These are phyloP conservation scores for Sugiyamaella neomexicana DNA, from an alignment of 1,139 yeast species.

Conservation along the genomic window DNA sequence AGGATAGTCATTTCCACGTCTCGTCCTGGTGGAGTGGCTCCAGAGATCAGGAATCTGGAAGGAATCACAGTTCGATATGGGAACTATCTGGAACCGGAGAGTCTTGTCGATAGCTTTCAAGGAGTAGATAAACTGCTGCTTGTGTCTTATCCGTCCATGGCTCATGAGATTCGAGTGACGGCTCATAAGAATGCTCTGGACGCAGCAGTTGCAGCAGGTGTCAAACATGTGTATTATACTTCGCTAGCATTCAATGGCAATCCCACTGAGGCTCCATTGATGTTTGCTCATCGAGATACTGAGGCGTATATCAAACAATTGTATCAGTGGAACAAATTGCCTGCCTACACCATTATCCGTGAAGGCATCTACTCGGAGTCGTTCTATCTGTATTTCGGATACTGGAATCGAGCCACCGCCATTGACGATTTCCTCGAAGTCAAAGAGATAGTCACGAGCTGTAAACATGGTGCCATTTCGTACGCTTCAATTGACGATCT, in stretches of 20 bases:
- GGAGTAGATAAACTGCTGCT: conserved; percentile 13
- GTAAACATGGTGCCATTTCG: conserved; percentile 9
- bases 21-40: conserved; percentile 2
- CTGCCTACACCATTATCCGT: conserved; percentile 14
- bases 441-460: conserved; percentile 6
- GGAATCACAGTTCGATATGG: conserved; percentile 15
- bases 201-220: conserved; percentile 15
- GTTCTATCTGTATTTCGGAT: conserved; percentile 13
- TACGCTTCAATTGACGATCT: conserved; percentile 16
- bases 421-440: conserved; percentile 10
- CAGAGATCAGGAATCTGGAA: background rate
- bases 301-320: conserved; percentile 11
- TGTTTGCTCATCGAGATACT: conserved; percentile 17
- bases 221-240: conserved; percentile 16
- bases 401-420: conserved; percentile 11
- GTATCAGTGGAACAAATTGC: background rate
- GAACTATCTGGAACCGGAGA: conserved; percentile 7
- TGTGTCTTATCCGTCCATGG: conserved; percentile 17
- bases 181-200: conserved; percentile 14
- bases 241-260: conserved; percentile 18
- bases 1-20: conserved; percentile 10
- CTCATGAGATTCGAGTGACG: conserved; percentile 8
- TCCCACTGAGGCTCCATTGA: conserved; percentile 16
- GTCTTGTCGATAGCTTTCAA: background rate
- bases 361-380: conserved; percentile 16